Percentiles rank a stretch among this genome's conserved stretches.
These are phyloP conservation scores for Kwoniella europaea DNA, from an alignment of 768 basidiomycete genomes.

Conservation along the genomic window DNA sequence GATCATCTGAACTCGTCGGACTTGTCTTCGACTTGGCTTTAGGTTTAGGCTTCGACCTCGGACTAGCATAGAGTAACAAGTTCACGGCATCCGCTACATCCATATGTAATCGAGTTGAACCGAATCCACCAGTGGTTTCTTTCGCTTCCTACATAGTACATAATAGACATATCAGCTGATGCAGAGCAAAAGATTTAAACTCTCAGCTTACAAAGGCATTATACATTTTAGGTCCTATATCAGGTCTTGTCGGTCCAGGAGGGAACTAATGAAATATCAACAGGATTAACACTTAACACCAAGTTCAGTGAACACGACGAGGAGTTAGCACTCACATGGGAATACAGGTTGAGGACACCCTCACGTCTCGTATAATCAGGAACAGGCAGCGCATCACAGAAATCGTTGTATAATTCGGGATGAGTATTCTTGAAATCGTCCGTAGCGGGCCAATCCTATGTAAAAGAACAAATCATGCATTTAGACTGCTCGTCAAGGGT, in stretches of 20 bases:
- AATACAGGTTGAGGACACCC: conserved; percentile 83
- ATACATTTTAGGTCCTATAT: conserved; percentile 87
- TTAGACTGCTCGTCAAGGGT: no score
- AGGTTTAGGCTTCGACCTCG: conserved; percentile 39
- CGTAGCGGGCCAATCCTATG: conserved; percentile 88
- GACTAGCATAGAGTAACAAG: conserved; percentile 77
- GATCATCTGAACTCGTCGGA: neutral
- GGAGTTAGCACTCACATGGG: conserved; percentile 70
- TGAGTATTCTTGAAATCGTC: conserved; percentile 81
- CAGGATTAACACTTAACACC: conserved; percentile 4
- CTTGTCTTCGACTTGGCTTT: neutral
- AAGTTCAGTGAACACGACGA: conserved; percentile 2
- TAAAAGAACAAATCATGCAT: no score
- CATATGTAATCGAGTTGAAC: conserved; percentile 80
- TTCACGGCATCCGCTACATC: conserved; percentile 92
- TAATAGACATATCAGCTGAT: neutral
- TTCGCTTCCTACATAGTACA: conserved; percentile 14
- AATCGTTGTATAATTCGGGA: conserved; percentile 85
- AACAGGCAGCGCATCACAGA: conserved; percentile 78
- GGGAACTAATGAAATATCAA: conserved; percentile 25
- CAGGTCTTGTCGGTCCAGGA: conserved; percentile 38
- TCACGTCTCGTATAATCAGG: conserved; percentile 90
- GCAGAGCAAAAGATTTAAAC: neutral
- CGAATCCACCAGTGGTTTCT: conserved; percentile 31
- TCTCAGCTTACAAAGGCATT: conserved; percentile 68